Conservation (phyloP, 495 filamentous ascomycete species). For the Lepidopterella palustris region DNA sequence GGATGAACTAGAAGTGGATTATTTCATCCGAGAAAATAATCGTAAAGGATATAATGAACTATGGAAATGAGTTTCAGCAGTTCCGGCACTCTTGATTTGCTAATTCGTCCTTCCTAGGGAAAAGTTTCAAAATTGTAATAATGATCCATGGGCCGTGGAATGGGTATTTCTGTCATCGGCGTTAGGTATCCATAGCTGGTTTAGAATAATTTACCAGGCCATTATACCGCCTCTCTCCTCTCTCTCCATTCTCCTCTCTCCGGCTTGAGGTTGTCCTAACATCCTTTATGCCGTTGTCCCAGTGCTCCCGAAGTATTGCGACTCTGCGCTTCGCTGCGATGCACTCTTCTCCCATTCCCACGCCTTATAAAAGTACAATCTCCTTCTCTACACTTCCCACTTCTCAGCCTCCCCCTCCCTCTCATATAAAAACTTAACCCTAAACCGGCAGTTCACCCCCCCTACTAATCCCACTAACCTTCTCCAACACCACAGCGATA, state of each 20-base stretch:
- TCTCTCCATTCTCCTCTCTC: no score
- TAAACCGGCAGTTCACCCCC: slow-evolving; percentile 73
- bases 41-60: no score
- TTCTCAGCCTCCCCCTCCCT: neutral
- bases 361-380: neutral
- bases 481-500: slow-evolving; percentile 62
- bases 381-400: neutral
- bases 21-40: no score
- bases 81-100: no score
- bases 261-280: no score
- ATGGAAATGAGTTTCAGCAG: no score
- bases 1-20: slow-evolving; percentile 8
- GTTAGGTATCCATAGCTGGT: neutral
- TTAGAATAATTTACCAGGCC: neutral
- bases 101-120: no score
- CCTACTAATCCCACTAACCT: slow-evolving; percentile 54
- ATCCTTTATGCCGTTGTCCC: no score
- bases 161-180: neutral
- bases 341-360: neutral
- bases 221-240: neutral
- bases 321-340: neutral
- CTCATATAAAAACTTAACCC: neutral
- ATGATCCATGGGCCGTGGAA: neutral
- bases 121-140: no score
- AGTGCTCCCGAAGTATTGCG: no score